These are phyloP conservation scores for Cryptosporidium sp. DNA, from an alignment of 169 alveolate species.

Conservation along the genomic window DNA sequence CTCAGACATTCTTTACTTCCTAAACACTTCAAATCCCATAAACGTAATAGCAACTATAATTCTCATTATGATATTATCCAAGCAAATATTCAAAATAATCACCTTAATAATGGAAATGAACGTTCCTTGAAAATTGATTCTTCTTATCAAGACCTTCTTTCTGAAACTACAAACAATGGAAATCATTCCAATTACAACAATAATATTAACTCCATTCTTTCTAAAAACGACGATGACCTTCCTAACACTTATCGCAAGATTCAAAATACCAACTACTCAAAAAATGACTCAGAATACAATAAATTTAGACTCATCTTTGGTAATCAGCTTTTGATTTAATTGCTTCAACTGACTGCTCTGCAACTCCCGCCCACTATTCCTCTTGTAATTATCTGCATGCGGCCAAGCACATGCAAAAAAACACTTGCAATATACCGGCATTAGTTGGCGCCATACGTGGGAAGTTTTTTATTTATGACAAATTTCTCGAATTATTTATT, in stretches of 20 bases:
- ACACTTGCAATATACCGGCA: conserved; percentile 28
- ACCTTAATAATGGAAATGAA: background rate
- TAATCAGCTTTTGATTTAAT: conserved; percentile 38
- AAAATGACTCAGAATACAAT: conserved; percentile 45
- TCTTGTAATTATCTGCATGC: background rate
- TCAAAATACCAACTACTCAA: conserved; percentile 9
- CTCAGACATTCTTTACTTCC: conserved; percentile 63
- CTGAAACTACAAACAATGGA: background rate
- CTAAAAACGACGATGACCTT: background rate
- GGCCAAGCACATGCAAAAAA: background rate
- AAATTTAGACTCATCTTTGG: conserved; percentile 53
- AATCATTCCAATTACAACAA: background rate
- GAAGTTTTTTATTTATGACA: background rate
- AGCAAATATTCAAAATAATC: background rate
- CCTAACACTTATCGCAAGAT: background rate
- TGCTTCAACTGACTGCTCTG: background rate
- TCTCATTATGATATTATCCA: conserved; percentile 16
- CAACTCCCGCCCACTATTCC: background rate
- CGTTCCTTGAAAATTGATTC: background rate
- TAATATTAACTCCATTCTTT: background rate
- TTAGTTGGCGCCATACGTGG: conserved; percentile 18
- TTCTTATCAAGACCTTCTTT: conserved; percentile 1
- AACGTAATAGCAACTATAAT: conserved; percentile 42
- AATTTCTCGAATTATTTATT: background rate
- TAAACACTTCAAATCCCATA: conserved; percentile 59